Evolutionary conservation across 1,139 yeast species (phyloP).

Genomic region (Wickerhamiella pararugosa): DNA sequence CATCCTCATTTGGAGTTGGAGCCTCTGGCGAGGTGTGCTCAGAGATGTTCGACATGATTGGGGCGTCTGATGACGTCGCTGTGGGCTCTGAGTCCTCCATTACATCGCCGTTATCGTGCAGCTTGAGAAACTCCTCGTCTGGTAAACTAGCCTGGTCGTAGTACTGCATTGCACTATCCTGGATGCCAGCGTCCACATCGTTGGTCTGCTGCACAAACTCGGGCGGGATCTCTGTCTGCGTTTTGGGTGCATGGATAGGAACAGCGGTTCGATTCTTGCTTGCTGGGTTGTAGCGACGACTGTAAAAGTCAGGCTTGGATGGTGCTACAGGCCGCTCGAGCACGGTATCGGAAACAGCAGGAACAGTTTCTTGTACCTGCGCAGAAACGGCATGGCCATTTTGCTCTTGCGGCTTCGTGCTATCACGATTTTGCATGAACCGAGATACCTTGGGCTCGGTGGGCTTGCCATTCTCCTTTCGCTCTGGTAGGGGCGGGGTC

Average conservation of each 20-base stretch:
- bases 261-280: background rate
- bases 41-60: slow-evolving; percentile 1
- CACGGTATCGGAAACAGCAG: background rate
- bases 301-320: background rate
- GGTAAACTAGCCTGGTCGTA: slow-evolving; percentile 22
- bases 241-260: background rate
- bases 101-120: slow-evolving; percentile 13
- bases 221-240: background rate
- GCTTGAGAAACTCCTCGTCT: slow-evolving; percentile 22
- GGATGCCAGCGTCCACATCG: slow-evolving; percentile 6
- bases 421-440: slow-evolving; percentile 1
- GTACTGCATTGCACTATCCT: slow-evolving; percentile 13
- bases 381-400: background rate
- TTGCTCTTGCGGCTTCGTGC: background rate
- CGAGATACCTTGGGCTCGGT: background rate
- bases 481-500: background rate
- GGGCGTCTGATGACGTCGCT: slow-evolving; percentile 1
- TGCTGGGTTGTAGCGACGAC: background rate
- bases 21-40: slow-evolving; percentile 2
- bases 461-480: background rate
- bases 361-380: background rate
- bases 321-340: background rate
- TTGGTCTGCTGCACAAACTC: slow-evolving; percentile 3
- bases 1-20: background rate
- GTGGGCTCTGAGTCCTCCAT: slow-evolving; percentile 2